Evolutionary conservation across 176 grass and related monocot genomes (phyloP).

Genomic region (Oryza longistaminata): DNA sequence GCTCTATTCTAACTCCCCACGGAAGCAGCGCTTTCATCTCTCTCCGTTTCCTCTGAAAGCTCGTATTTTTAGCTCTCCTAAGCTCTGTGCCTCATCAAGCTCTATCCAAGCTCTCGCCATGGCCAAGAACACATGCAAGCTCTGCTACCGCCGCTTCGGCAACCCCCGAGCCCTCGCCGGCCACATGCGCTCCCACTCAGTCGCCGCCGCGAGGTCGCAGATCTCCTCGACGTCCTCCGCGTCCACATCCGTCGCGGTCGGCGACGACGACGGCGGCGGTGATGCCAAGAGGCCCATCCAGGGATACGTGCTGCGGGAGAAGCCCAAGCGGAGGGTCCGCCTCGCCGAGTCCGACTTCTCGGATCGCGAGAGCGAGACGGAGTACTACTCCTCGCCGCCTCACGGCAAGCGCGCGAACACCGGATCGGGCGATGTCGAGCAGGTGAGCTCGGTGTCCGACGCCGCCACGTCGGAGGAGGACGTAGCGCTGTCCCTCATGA

Average conservation of each 20-base stretch:
- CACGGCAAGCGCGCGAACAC: slow-evolving; percentile 34
- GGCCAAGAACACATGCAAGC: slow-evolving; percentile 68
- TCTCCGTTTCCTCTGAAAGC: slow-evolving; percentile 31
- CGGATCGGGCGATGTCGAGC: slow-evolving; percentile 46
- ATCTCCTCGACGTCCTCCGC: slow-evolving; percentile 53
- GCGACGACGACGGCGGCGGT: not conserved
- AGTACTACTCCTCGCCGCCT: slow-evolving; percentile 25
- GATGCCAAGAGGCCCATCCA: slow-evolving; percentile 19
- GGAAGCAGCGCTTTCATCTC: slow-evolving; percentile 33
- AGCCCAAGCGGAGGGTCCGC: slow-evolving; percentile 57
- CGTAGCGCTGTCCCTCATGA: slow-evolving; percentile 63
- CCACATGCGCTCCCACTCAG: slow-evolving; percentile 77
- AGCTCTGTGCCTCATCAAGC: slow-evolving; percentile 18
- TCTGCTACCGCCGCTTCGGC: slow-evolving; percentile 76
- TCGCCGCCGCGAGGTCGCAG: slow-evolving; percentile 42
- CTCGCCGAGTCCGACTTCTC: slow-evolving; percentile 63
- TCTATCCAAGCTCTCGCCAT: slow-evolving; percentile 50
- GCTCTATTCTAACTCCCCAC: slow-evolving; percentile 42
- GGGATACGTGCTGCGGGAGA: slow-evolving; percentile 53
- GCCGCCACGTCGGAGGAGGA: slow-evolving; percentile 61
- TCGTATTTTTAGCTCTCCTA: slow-evolving; percentile 45
- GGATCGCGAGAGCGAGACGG: slow-evolving; percentile 67
- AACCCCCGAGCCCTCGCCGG: slow-evolving; percentile 60
- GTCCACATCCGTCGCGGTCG: slow-evolving; percentile 43
- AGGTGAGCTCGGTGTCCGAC: slow-evolving; percentile 67